Base-by-base conservation (phyloP, 768 basidiomycete species). In the Phallus indusiatus region DNA sequence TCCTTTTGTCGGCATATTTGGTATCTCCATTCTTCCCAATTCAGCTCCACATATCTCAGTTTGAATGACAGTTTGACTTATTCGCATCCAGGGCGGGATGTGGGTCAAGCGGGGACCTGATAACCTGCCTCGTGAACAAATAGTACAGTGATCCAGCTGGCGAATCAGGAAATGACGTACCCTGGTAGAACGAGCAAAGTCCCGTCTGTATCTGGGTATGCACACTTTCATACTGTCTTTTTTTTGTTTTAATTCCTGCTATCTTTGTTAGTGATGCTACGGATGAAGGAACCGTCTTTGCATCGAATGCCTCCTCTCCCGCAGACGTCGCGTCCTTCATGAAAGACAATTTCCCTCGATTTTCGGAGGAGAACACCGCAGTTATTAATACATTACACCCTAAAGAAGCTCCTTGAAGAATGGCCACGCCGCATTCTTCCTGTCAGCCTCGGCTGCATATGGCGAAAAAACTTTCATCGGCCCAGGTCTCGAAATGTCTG, bases 61-160 rank as follows among this genome's bases (percentile, higher is more conserved):
- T 54, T 12, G 56, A 62, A 49, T 60, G 59, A 49, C 59, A 62
- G 34, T 62, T 59, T 36, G 61, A 62, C 34, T 36, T 54, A 5
- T 58, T 36, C 42, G 59, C 53, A 1, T 60, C 59, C 11, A 20
- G 60, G 22, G 21, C 83, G 81, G 64, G 86, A 88, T 60, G 77
- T 85, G 54, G 82, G 87, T 37, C 74, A 78, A 58, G 70, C 74
- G 48, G 85, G 83, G 24, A 86, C 83, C 73, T 64, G 22, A 70
- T 74, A 54, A 64, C 65, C 64, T 64, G 12, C 66, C 67, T 70
- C 70, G 54, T 72, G 69, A 22, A 73, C 63, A 70, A 71, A 21
- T 28, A 56, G 33, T 17, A 74, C 67, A 54, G 74, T 67, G 10
- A 58, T 71, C 48, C 75, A 66, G 28, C 68, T 68, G 53, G 74